Percentiles rank a stretch among this genome's conserved stretches.
phyloP scores from a whole-genome alignment of 306 rosid species.

The Carpinus viminea region DNA sequence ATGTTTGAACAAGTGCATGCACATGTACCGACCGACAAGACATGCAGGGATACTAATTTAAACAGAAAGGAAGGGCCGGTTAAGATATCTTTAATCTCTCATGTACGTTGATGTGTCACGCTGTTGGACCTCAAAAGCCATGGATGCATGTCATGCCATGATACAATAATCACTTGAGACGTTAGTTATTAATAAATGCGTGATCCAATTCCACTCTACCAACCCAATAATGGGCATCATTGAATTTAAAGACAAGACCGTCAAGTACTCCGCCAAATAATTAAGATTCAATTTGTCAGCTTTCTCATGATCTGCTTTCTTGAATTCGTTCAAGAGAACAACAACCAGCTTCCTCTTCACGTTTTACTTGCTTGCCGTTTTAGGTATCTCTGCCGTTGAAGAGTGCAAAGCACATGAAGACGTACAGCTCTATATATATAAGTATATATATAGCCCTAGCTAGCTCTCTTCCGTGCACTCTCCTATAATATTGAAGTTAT shows the following conservation, averaged over 20 bases:
- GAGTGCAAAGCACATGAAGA: conserved; percentile 42
- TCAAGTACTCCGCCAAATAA: too few relatives aligned
- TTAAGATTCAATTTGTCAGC: too few relatives aligned
- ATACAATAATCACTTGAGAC: too few relatives aligned
- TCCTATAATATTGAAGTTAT: too few relatives aligned
- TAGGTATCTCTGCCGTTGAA: conserved; percentile 45
- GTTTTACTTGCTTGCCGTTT: conserved; percentile 51
- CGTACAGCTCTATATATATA: conserved; percentile 33
- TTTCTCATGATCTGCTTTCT: conserved; percentile 25
- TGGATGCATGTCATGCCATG: too few relatives aligned
- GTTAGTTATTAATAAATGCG: too few relatives aligned
- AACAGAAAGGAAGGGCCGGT: too few relatives aligned
- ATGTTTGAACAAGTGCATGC: neutral
- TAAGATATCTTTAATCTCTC: neutral
- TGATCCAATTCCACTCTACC: too few relatives aligned
- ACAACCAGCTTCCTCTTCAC: conserved; percentile 56
- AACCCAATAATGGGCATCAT: too few relatives aligned
- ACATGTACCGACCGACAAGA: neutral
- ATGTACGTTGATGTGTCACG: neutral
- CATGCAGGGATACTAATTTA: neutral
- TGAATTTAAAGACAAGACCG: too few relatives aligned
- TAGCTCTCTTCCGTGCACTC: too few relatives aligned
- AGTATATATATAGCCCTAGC: too few relatives aligned
- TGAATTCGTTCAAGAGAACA: conserved; percentile 38
- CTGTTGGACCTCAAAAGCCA: neutral